Evolutionary conservation across 1,139 yeast species (phyloP), one percentile per base, ranked within the genome.

Genomic region (Taphrina communis): DNA sequence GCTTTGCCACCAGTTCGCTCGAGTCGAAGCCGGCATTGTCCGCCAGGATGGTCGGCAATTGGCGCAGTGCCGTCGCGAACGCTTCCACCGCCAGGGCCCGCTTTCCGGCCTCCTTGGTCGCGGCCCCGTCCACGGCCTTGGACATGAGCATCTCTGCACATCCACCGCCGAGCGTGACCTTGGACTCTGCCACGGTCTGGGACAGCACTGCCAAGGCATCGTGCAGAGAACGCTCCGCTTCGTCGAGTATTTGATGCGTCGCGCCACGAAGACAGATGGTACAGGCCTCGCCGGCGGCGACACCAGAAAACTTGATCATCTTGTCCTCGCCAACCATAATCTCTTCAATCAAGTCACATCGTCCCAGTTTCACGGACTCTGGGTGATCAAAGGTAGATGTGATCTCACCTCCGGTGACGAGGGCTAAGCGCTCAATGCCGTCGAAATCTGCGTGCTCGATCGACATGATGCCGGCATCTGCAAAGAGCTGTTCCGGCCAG

Each of bases 401-500:
- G 69, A 95, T 98, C 81, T 94, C 99, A 75, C 97, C 99, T 65
- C 99, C 99, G 6, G 98, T 93, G 36, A 93, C 99, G 63, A 94
- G 83, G 4, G 99, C 97, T 74, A 94, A 84, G 78, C 99, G 88
- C 82, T 94, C 99, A 70, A 94, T 92, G 75, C 99, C 99, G 77
- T 91, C 99, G 75, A 95, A 95, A 79, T 95, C 99, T 25, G 99
- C 99, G 77, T 95, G 99, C 80, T 94, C 99, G 73, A 94, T 91
- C 44, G 97, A 88, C 80, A 91, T 93, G 75, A 94, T 89, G 70
- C 88, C 87, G 57, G 91, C 80, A 75, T 94, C 99, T 6, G 96
- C 85, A 77, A 94, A 90, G 73, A 94, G 83, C 79, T 91, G 97
- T 80, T 94, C 99, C 41, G 99, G 99, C 84, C 94, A 95, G 81